phyloP scores from a whole-genome alignment of 2,329 filamentous ascomycete species.

The Trichoderma sp. region DNA sequence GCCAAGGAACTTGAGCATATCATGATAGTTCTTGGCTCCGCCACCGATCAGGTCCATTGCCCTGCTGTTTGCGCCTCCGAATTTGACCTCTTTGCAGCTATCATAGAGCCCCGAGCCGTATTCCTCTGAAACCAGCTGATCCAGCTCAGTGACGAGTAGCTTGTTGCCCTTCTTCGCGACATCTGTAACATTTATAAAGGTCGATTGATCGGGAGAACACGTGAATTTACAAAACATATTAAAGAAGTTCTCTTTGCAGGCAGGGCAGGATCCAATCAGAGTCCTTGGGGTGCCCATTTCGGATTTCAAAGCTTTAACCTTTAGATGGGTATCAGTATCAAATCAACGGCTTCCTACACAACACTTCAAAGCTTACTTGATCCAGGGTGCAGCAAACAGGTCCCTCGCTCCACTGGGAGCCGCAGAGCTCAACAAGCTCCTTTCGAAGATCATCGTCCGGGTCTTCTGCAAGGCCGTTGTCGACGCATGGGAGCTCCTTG shows the following conservation, averaged over 20 bases:
- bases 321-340: slow-evolving; percentile 10
- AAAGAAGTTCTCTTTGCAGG: slow-evolving; percentile 98
- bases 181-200: slow-evolving; percentile 90
- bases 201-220: slow-evolving; percentile 93
- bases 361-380: slow-evolving; percentile 60
- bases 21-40: slow-evolving; percentile 85
- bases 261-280: slow-evolving; percentile 90
- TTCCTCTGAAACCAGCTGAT: slow-evolving; percentile 82
- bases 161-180: slow-evolving; percentile 65
- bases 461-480: slow-evolving; percentile 80
- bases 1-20: slow-evolving; percentile 88
- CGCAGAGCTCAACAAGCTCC: slow-evolving; percentile 83
- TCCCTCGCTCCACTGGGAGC: slow-evolving; percentile 80
- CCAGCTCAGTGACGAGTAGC: slow-evolving; percentile 79
- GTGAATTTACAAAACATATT: slow-evolving; percentile 98
- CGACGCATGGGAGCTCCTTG: slow-evolving; percentile 85
- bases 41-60: slow-evolving; percentile 97
- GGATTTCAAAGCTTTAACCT: slow-evolving; percentile 78
- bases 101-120: slow-evolving; percentile 90
- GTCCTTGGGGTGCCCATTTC: slow-evolving; percentile 86
- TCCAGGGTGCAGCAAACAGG: slow-evolving; percentile 83
- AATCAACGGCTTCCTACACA: background rate
- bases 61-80: slow-evolving; percentile 88
- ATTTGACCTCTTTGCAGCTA: slow-evolving; percentile 99
- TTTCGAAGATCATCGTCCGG: slow-evolving; percentile 73